phyloP scores from a whole-genome alignment of 108 stramenopile species.

The Nitzschia putrida region DNA sequence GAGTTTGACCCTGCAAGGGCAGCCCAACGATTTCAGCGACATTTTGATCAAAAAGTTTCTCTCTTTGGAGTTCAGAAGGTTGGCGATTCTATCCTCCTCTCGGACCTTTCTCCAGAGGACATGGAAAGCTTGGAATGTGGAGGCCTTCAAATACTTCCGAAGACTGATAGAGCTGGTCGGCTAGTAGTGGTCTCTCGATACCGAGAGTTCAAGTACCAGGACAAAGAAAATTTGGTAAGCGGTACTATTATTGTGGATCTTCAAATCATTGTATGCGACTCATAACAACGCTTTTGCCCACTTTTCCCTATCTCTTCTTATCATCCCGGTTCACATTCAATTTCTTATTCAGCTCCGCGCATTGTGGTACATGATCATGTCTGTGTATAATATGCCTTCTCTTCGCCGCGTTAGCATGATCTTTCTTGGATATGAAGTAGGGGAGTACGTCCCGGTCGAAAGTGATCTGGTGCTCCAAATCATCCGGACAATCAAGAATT shows the following conservation, averaged over 20 bases:
- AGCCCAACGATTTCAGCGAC: neutral
- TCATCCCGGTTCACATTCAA: neutral
- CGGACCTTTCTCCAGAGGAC: conserved; percentile 10
- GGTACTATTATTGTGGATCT: neutral
- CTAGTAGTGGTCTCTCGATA: conserved; percentile 2
- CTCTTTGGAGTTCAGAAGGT: conserved; percentile 20
- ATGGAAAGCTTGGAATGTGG: conserved; percentile 12
- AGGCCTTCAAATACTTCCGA: conserved; percentile 12
- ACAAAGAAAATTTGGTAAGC: conserved; percentile 19
- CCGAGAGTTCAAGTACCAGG: conserved; percentile 1
- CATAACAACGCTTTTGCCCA: no score
- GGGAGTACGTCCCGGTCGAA: conserved; percentile 15
- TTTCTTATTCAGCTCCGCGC: conserved; percentile 7
- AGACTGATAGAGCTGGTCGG: conserved; percentile 7
- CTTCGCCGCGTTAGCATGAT: neutral
- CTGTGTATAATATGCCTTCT: conserved; percentile 3
- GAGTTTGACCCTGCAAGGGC: conserved; percentile 12
- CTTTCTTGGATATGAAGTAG: conserved; percentile 13
- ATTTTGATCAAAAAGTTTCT: conserved; percentile 11
- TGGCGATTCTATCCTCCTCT: neutral
- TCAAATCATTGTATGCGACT: no score
- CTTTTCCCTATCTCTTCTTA: no score
- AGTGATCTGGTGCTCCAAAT: conserved; percentile 13
- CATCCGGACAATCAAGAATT: neutral
- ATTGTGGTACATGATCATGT: conserved; percentile 19